A percentile compares a stretch with the other conserved stretches of the same genome.
Conservation (phyloP, 805 yeast species). For the Suhomyces vadensis region DNA sequence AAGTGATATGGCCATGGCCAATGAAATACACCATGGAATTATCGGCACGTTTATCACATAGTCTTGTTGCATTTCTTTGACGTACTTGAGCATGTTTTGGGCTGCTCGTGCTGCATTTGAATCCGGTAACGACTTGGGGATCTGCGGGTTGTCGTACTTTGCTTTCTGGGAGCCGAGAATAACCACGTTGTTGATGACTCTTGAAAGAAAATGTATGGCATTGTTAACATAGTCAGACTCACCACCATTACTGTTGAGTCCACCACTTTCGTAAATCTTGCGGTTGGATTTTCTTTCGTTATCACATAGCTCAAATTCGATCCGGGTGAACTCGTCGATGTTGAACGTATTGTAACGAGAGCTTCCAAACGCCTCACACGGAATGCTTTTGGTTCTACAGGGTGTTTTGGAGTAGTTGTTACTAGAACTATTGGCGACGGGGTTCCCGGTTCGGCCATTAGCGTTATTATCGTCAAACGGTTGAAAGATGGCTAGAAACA, state of each 20-base stretch:
- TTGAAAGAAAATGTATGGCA: conserved; percentile 25
- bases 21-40: conserved; percentile 26
- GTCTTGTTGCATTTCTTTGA: conserved; percentile 19
- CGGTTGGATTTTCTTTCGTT: conserved; percentile 14
- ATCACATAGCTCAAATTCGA: conserved; percentile 29
- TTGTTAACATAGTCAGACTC: conserved; percentile 15
- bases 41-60: conserved; percentile 25
- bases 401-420: background rate
- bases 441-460: background rate
- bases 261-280: conserved; percentile 6
- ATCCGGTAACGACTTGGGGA: conserved; percentile 26
- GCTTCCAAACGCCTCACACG: no score
- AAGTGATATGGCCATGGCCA: conserved; percentile 28
- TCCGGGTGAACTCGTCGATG: conserved; percentile 25
- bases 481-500: conserved; percentile 23
- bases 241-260: background rate
- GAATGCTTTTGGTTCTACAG: no score
- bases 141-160: conserved; percentile 23
- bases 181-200: conserved; percentile 29
- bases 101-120: conserved; percentile 24
- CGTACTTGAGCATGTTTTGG: conserved; percentile 28
- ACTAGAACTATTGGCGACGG: background rate
- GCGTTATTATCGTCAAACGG: conserved; percentile 18
- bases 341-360: conserved; percentile 23
- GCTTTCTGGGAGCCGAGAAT: conserved; percentile 29